Percentiles rank a stretch among this genome's conserved stretches.
phyloP scores from a whole-genome alignment of 305 asterid species.

The Fraxinus floribunda region DNA sequence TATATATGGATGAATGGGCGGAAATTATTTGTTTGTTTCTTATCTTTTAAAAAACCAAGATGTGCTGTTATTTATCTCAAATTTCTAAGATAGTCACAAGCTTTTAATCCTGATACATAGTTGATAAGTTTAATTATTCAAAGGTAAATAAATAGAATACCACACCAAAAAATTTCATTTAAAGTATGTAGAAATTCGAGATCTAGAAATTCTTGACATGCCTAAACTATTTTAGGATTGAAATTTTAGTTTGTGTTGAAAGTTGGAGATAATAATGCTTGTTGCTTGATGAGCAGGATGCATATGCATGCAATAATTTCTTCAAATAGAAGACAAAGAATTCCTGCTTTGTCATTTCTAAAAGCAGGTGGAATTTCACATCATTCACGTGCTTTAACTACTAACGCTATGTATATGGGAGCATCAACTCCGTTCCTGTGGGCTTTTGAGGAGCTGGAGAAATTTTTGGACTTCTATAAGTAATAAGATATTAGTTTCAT shows the following conservation, averaged over 20 bases:
- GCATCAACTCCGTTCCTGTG: not conserved
- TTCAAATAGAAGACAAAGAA: not conserved
- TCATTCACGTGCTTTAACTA: not conserved
- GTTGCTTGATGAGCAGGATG: not conserved
- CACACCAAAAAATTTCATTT: not conserved
- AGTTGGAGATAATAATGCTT: not conserved
- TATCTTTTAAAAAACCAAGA: not conserved
- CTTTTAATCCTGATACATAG: not conserved
- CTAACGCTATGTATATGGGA: not conserved
- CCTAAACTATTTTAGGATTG: not conserved
- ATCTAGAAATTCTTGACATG: not conserved
- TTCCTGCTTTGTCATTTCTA: not conserved
- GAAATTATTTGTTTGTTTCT: not conserved
- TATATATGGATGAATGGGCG: not conserved
- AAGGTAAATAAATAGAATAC: not conserved
- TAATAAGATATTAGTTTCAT: not conserved
- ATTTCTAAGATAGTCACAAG: not conserved
- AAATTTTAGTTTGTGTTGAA: not conserved
- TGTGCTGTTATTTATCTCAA: not conserved
- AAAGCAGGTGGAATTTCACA: not conserved
- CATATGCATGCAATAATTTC: not conserved
- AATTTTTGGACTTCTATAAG: not conserved
- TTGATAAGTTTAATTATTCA: not conserved
- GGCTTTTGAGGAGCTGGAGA: not conserved
- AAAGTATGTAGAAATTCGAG: not conserved